Evolutionary conservation across 1,284 basidiomycete species (phyloP).

Genomic region (Apiotrichum sp.): DNA sequence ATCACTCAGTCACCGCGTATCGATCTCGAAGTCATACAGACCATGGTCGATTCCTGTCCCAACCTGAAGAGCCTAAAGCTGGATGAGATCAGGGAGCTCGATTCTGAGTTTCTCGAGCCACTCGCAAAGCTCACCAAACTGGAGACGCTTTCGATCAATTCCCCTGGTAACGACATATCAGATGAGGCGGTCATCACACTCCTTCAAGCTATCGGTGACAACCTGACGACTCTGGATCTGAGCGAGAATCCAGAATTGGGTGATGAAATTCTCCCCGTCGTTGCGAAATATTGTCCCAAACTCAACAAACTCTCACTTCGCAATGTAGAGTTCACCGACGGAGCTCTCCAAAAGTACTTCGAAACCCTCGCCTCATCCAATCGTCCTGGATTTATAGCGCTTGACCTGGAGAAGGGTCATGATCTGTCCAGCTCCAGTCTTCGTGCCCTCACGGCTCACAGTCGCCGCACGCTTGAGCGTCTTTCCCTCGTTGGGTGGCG

Average conservation of each 20-base stretch:
- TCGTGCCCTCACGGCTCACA: constrained; percentile 62
- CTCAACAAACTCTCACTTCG: constrained; percentile 59
- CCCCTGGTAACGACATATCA: constrained; percentile 46
- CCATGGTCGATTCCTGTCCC: constrained; percentile 60
- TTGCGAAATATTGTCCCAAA: constrained; percentile 54
- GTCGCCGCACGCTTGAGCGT: constrained; percentile 55
- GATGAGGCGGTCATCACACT: constrained; percentile 59
- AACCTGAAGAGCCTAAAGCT: constrained; percentile 66
- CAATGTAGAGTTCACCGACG: constrained; percentile 62
- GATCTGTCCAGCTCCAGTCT: constrained; percentile 59
- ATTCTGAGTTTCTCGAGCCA: constrained; percentile 58
- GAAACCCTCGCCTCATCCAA: constrained; percentile 34
- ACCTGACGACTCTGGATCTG: constrained; percentile 58
- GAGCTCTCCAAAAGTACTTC: constrained; percentile 66
- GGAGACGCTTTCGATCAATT: constrained; percentile 34
- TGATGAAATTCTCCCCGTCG: constrained; percentile 56
- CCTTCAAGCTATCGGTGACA: constrained; percentile 53
- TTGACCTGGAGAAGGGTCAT: constrained; percentile 60
- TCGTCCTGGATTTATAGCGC: constrained; percentile 46
- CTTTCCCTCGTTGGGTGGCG: constrained; percentile 76
- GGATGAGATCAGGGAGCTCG: constrained; percentile 68
- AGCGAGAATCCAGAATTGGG: constrained; percentile 58
- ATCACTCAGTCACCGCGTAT: constrained; percentile 86
- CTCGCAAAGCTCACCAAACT: constrained; percentile 49
- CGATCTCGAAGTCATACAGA: constrained; percentile 62